Conservation (phyloP, 2,329 filamentous ascomycete genomes). For the Colletotrichum sp. region DNA sequence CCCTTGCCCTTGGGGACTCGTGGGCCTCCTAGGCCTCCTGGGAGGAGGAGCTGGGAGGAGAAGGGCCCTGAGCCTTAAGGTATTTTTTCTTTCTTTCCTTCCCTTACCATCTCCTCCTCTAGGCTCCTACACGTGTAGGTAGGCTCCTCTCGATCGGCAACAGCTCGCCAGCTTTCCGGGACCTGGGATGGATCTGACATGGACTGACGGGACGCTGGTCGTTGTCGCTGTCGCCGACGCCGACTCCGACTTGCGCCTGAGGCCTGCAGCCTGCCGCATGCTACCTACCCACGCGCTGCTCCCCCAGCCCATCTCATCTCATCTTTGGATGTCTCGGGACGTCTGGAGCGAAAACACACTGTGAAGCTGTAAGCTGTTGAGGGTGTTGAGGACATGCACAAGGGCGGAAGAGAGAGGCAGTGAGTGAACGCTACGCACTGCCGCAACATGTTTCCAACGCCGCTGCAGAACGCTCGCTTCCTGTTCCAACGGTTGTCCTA, state of each 20-base stretch:
- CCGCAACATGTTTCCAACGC: background rate
- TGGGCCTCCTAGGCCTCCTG: background rate
- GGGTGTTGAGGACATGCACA: background rate
- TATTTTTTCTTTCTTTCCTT: background rate
- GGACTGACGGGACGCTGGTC: background rate
- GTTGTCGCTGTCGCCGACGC: background rate
- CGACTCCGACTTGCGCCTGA: background rate
- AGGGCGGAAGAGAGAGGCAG: background rate
- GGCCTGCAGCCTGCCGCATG: background rate
- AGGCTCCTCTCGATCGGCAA: conserved; percentile 2
- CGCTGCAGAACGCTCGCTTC: background rate
- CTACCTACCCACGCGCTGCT: background rate
- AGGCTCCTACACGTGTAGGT: background rate
- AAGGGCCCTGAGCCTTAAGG: background rate
- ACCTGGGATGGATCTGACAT: background rate
- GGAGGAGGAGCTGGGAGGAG: background rate
- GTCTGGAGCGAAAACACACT: background rate
- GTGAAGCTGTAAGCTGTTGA: background rate
- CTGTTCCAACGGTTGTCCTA: background rate
- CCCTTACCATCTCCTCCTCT: background rate
- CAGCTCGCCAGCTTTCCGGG: background rate
- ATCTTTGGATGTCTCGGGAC: background rate
- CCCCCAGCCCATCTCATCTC: background rate
- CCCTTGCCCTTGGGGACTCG: background rate
- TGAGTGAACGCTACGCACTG: background rate